A percentile compares a stretch with the other conserved stretches of the same genome.
Conservation (phyloP, 257 asterid species). For the Craterostigma plantagineum region DNA sequence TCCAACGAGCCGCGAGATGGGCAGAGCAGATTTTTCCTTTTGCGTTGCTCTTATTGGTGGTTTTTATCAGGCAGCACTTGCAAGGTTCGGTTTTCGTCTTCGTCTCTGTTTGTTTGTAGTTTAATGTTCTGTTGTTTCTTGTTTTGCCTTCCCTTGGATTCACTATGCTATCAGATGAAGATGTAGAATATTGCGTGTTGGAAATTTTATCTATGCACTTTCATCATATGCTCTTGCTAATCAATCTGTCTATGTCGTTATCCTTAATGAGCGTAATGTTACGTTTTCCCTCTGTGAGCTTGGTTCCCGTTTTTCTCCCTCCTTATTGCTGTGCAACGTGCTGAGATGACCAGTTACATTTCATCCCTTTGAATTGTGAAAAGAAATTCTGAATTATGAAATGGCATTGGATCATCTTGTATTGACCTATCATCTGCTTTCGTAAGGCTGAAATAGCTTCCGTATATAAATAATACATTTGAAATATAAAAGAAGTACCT, state of each 20-base stretch:
- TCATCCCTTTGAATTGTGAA: background rate
- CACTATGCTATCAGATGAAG: no score
- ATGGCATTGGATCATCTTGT: background rate
- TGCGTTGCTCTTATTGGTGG: slow-evolving; percentile 47
- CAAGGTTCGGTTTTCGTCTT: slow-evolving; percentile 24
- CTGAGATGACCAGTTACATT: background rate
- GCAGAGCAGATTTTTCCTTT: slow-evolving; percentile 67
- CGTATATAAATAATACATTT: no score
- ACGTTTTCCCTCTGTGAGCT: no score
- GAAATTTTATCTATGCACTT: no score
- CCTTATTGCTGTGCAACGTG: no score
- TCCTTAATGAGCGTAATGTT: no score
- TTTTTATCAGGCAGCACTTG: slow-evolving; percentile 63
- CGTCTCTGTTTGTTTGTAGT: background rate
- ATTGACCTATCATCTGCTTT: background rate
- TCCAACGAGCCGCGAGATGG: slow-evolving; percentile 66
- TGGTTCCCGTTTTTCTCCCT: no score
- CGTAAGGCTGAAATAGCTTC: background rate
- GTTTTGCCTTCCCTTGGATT: no score
- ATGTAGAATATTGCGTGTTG: no score
- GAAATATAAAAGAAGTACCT: no score
- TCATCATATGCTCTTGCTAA: no score
- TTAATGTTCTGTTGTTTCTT: background rate
- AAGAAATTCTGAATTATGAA: background rate
- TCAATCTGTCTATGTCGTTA: no score